phyloP scores from a whole-genome alignment of 2,329 filamentous ascomycete species.

The Raffaelea albimanens region DNA sequence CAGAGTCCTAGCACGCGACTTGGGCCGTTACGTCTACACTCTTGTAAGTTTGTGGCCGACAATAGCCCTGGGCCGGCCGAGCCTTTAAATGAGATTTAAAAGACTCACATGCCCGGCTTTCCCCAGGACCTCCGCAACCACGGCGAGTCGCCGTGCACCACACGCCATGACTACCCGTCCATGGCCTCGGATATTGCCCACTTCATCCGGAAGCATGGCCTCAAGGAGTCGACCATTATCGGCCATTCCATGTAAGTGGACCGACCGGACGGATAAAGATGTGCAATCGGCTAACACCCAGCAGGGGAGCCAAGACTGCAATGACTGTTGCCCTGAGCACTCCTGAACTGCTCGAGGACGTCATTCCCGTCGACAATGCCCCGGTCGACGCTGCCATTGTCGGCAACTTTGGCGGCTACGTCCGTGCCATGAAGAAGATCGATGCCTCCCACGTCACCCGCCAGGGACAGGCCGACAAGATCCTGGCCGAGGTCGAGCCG shows the following conservation, averaged over 20 bases:
- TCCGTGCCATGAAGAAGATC: slow-evolving; percentile 76
- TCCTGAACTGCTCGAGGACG: slow-evolving; percentile 55
- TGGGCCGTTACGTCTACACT: slow-evolving; percentile 73
- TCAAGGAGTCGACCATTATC: slow-evolving; percentile 68
- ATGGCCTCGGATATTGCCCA: slow-evolving; percentile 77
- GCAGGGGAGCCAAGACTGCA: slow-evolving; percentile 79
- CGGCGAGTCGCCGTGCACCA: slow-evolving; percentile 74
- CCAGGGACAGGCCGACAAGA: slow-evolving; percentile 70
- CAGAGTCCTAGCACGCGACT: slow-evolving; percentile 71
- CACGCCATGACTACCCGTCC: slow-evolving; percentile 65
- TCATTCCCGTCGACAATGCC: slow-evolving; percentile 87
- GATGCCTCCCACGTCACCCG: slow-evolving; percentile 58
- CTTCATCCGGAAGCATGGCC: slow-evolving; percentile 63
- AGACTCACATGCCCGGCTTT: background rate
- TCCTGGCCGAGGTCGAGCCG: slow-evolving; percentile 66
- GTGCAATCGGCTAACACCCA: too few species aligned
- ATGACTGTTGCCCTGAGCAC: slow-evolving; percentile 74
- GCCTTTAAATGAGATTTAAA: too few species aligned
- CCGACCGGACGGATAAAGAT: too few species aligned
- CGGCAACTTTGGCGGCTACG: slow-evolving; percentile 68
- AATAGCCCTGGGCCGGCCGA: too few species aligned
- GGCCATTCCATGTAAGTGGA: slow-evolving; percentile 75
- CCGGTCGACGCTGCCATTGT: slow-evolving; percentile 71
- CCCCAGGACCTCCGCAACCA: slow-evolving; percentile 80
- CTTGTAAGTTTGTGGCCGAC: slow-evolving; percentile 44